These are phyloP conservation scores for Colletotrichum sp. DNA, from an alignment of 2,329 filamentous ascomycete genomes.

Conservation along the genomic window DNA sequence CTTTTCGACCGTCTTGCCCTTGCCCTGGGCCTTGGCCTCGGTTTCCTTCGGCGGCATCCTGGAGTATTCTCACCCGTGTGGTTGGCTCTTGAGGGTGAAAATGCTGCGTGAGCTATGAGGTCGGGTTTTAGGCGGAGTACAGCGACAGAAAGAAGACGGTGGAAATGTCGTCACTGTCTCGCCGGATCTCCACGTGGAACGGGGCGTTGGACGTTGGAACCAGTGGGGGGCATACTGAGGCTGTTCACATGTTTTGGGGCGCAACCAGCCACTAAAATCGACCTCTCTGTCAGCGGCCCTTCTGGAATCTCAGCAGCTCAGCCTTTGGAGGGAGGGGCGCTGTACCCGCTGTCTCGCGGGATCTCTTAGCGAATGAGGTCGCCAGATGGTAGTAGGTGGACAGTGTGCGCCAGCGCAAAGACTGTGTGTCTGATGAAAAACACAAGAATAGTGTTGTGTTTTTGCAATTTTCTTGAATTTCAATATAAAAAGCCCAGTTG, in stretches of 20 bases:
- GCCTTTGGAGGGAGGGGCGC: background rate
- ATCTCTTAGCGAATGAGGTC: background rate
- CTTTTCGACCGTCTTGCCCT: constrained; percentile 1
- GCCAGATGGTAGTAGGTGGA: background rate
- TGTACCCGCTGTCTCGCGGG: background rate
- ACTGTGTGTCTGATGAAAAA: background rate
- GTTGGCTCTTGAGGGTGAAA: background rate
- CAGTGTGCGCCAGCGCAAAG: background rate
- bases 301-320: background rate
- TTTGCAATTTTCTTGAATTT: background rate
- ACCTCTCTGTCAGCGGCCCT: background rate
- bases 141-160: background rate
- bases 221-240: background rate
- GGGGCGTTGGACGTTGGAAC: background rate
- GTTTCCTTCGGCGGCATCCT: constrained; percentile 7
- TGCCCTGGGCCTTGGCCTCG: background rate
- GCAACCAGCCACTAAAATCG: background rate
- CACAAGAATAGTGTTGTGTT: fast-evolving
- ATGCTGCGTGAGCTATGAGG: background rate
- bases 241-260: constrained; percentile 15
- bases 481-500: background rate
- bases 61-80: background rate
- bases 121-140: background rate
- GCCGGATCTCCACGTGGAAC: constrained; percentile 2
- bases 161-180: constrained; percentile 17